Conservation (phyloP, 2,329 filamentous ascomycete genomes). For the Cercospora zeina region DNA sequence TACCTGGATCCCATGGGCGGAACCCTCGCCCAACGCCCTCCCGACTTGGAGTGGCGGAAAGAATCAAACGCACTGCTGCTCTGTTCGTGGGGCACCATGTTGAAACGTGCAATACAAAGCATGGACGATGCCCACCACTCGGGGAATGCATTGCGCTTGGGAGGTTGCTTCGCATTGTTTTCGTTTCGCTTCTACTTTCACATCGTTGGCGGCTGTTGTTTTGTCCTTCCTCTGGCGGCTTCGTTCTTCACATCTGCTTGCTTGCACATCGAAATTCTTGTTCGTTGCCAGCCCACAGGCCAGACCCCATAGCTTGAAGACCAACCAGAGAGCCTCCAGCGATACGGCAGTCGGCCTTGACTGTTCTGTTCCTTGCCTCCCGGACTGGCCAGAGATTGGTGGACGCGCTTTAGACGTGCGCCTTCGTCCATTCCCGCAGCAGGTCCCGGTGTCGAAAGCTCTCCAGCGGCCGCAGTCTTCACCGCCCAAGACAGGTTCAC, state of each 20-base stretch:
- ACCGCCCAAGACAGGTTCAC: constrained; percentile 1
- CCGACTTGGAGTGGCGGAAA: constrained; percentile 26
- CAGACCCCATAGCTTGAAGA: background rate
- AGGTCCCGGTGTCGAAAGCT: background rate
- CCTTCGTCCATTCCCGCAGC: constrained; percentile 1
- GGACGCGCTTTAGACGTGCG: background rate
- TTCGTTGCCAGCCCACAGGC: background rate
- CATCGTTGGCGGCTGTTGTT: constrained; percentile 27
- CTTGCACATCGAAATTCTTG: background rate
- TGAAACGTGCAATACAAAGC: constrained; percentile 29
- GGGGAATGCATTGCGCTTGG: constrained; percentile 23
- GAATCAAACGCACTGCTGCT: constrained; percentile 28
- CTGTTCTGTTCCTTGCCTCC: background rate
- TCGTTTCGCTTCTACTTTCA: constrained; percentile 24
- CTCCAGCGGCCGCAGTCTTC: background rate
- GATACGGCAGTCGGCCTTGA: background rate
- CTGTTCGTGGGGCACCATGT: constrained; percentile 21
- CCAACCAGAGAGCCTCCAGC: background rate
- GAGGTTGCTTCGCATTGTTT: constrained; percentile 25
- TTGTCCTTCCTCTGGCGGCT: constrained; percentile 9
- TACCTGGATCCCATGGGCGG: constrained; percentile 26
- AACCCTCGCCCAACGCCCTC: constrained; percentile 22
- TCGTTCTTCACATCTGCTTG: background rate
- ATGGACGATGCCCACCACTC: constrained; percentile 19
- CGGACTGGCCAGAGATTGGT: background rate